Evolutionary conservation across 495 filamentous ascomycete genomes (phyloP).

Genomic region (Podospora anserina): DNA sequence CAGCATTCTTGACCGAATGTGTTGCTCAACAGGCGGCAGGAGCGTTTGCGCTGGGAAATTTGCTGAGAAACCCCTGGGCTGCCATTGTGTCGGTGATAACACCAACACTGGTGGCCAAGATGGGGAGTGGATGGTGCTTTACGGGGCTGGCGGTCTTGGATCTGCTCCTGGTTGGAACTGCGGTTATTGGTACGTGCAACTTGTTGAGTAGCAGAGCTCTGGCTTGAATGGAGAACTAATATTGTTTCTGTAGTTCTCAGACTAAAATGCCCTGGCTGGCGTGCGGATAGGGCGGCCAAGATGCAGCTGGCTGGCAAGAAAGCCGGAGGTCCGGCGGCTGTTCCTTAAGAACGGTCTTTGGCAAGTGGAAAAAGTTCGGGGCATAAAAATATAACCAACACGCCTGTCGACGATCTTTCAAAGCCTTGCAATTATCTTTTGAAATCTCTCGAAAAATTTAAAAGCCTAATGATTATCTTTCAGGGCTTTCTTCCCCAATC

Average conservation of each 20-base stretch:
- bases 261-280: slow-evolving; percentile 11
- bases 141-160: slow-evolving; percentile 12
- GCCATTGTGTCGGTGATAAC: slow-evolving; percentile 13
- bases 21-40: slow-evolving; percentile 19
- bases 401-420: no score
- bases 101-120: slow-evolving; percentile 12
- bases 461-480: no score
- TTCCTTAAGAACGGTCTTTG: background rate
- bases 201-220: no score
- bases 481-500: no score
- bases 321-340: background rate
- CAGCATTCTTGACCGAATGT: slow-evolving; percentile 19
- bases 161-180: slow-evolving; percentile 9
- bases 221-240: background rate
- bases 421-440: no score
- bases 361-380: background rate
- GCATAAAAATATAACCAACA: background rate
- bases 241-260: slow-evolving; percentile 4
- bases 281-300: slow-evolving; percentile 9
- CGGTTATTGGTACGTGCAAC: slow-evolving; percentile 14
- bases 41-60: slow-evolving; percentile 18
- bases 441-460: no score
- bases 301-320: slow-evolving; percentile 5
- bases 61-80: slow-evolving; percentile 17
- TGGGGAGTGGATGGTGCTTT: slow-evolving; percentile 19